Evolutionary conservation across 2,329 filamentous ascomycete genomes (phyloP), one percentile per base, ranked within the genome.

Genomic region (Ophiosphaerella narmari): DNA sequence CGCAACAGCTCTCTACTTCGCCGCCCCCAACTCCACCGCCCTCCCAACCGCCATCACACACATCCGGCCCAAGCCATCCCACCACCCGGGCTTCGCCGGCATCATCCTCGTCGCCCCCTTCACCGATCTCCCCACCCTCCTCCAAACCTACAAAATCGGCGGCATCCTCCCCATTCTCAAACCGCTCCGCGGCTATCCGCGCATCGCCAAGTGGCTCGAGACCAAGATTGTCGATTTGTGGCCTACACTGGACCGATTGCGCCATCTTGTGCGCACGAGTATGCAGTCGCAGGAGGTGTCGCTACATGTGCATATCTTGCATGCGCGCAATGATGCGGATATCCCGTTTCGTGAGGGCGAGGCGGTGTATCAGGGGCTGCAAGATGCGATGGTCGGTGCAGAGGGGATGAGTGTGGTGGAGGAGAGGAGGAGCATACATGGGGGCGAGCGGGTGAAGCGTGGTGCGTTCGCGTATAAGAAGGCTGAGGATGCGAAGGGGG

Each of bases 101-200:
- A 79, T 96, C 2, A 78, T 97, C 18, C 82, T 97, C 11, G 83
- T 95, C 4, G 87, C 91, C 0, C 85, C 86, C 1, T 97, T 97
- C 77, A 87, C 86, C 43, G 86, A 85, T 52, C 74, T 97, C 5
- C 83, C 87, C 1, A 82, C 81, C 8, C 82, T 97, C 54, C 80
- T 97, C 5, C 79, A 87, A 8, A 86, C 84, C 11, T 97, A 96
- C 71, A 85, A 86, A 18, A 85, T 94, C 33, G 86, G 81, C n/a
- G 93, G 92, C 1, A 67, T 89, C 4, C 76, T 96, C 13, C 91
- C 92, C 0, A 76, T 96, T 5, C 78, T 97, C n/a, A 85, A 86
- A 0, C 91, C 91, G 0, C 78, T 97, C 2, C 77, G 82, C 6
- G 75, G 78, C 2, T 89, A 89, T 68, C 89, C 89, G 0, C 78